Conservation (phyloP, 805 yeast species). For the Candida rishiriensis region DNA sequence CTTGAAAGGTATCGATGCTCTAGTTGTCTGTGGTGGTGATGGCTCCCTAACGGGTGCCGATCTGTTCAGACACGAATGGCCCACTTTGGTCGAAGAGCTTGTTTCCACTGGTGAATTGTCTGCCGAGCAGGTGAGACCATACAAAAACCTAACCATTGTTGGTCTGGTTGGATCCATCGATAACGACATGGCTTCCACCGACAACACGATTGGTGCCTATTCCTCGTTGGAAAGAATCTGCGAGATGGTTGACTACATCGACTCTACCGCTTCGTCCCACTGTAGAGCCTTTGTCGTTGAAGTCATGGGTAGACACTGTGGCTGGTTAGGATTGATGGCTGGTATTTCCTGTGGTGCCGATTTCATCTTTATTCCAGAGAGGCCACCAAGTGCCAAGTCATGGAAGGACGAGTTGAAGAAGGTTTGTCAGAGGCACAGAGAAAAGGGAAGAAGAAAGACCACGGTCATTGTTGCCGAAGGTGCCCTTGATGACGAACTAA, state of each 20-base stretch:
- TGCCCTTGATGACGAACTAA: slow-evolving; percentile 65
- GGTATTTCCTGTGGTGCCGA: slow-evolving; percentile 81
- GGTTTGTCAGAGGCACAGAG: slow-evolving; percentile 60
- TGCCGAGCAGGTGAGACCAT: slow-evolving; percentile 38
- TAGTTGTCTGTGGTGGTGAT: slow-evolving; percentile 80
- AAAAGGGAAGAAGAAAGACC: slow-evolving; percentile 71
- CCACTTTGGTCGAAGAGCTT: slow-evolving; percentile 59
- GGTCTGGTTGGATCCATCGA: slow-evolving; percentile 83
- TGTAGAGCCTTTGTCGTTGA: slow-evolving; percentile 81
- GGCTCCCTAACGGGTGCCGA: slow-evolving; percentile 84
- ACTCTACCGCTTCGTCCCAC: slow-evolving; percentile 80
- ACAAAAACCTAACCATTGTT: slow-evolving; percentile 59
- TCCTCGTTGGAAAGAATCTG: slow-evolving; percentile 75
- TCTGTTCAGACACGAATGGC: slow-evolving; percentile 74
- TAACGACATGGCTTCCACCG: slow-evolving; percentile 82
- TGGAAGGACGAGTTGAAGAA: slow-evolving; percentile 69
- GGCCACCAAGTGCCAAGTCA: slow-evolving; percentile 57
- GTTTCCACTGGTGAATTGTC: slow-evolving; percentile 42
- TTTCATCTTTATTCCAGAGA: slow-evolving; percentile 75
- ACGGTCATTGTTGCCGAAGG: slow-evolving; percentile 83
- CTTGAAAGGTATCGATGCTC: slow-evolving; percentile 68
- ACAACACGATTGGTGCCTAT: slow-evolving; percentile 77
- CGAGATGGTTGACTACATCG: slow-evolving; percentile 73
- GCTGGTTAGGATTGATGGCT: slow-evolving; percentile 81
- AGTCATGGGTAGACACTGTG: slow-evolving; percentile 89